phyloP scores from a whole-genome alignment of 2,329 filamentous ascomycete species.

The Claviceps sp. region DNA sequence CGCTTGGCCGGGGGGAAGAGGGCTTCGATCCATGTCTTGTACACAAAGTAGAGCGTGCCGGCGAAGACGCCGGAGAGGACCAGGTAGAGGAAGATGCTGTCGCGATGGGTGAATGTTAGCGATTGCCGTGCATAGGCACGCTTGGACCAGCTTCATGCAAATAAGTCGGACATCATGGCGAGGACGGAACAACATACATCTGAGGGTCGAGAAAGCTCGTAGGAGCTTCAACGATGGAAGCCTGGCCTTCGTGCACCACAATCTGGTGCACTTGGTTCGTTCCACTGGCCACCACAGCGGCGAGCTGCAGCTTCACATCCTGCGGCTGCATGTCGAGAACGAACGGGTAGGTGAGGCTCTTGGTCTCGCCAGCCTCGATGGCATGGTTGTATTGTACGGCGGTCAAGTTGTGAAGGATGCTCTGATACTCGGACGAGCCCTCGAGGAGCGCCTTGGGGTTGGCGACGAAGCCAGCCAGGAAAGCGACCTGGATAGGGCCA shows the following conservation, averaged over 20 bases:
- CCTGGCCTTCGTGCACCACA: slow-evolving; percentile 66
- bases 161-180: too few relatives aligned
- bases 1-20: slow-evolving; percentile 87
- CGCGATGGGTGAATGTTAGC: neutral
- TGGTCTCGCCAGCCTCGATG: slow-evolving; percentile 62
- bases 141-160: too few relatives aligned
- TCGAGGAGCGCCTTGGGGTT: slow-evolving; percentile 38
- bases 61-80: slow-evolving; percentile 68
- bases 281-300: slow-evolving; percentile 56
- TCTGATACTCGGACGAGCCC: slow-evolving; percentile 29
- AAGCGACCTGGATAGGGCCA: slow-evolving; percentile 57
- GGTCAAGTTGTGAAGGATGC: slow-evolving; percentile 74
- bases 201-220: slow-evolving; percentile 89
- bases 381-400: slow-evolving; percentile 57
- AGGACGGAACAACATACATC: slow-evolving; percentile 49
- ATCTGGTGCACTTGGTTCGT: slow-evolving; percentile 63
- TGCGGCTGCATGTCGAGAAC: slow-evolving; percentile 85
- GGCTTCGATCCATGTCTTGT: slow-evolving; percentile 93
- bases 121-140: neutral
- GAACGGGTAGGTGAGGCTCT: slow-evolving; percentile 71
- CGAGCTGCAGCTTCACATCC: slow-evolving; percentile 66
- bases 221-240: slow-evolving; percentile 78
- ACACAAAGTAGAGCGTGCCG: slow-evolving; percentile 86
- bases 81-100: slow-evolving; percentile 92
- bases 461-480: slow-evolving; percentile 64